These are phyloP conservation scores for Hericium alpestre DNA, from an alignment of 768 basidiomycete genomes.

Conservation along the genomic window DNA sequence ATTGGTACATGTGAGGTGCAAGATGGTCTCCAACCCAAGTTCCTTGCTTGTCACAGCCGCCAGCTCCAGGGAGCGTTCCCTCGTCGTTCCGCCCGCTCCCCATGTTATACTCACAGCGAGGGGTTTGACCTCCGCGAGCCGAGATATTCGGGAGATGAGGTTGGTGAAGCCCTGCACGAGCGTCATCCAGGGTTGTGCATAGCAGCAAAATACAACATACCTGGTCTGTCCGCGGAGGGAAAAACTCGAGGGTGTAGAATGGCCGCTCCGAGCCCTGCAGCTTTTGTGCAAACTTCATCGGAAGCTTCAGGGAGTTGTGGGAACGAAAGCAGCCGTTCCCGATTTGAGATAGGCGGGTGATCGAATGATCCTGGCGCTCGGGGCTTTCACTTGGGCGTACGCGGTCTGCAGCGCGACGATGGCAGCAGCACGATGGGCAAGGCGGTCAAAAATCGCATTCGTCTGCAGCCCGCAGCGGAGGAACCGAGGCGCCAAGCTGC, in stretches of 20 bases:
- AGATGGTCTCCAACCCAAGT: conserved; percentile 73
- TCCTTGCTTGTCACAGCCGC: conserved; percentile 66
- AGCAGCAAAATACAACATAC: conserved; percentile 25
- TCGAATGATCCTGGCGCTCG: neutral
- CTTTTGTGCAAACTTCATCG: conserved; percentile 69
- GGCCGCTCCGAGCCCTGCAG: conserved; percentile 34
- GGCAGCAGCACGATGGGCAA: neutral
- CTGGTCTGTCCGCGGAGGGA: conserved; percentile 90
- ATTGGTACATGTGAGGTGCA: conserved; percentile 96
- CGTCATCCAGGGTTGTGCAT: neutral
- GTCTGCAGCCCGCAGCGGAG: too few species aligned
- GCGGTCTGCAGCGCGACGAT: neutral
- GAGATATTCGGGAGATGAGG: conserved; percentile 74
- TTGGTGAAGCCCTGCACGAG: conserved; percentile 76
- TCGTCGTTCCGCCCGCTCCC: conserved; percentile 94
- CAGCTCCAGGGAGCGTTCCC: conserved; percentile 77
- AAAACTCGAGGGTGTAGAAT: conserved; percentile 94
- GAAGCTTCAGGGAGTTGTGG: neutral
- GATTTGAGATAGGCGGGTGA: neutral
- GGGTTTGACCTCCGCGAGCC: conserved; percentile 67
- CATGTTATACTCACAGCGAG: conserved; percentile 89
- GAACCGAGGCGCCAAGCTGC: too few species aligned
- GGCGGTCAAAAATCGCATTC: neutral
- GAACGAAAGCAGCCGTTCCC: neutral
- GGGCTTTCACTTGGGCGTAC: neutral